phyloP scores from a whole-genome alignment of 495 filamentous ascomycete genomes.

The Penicillium psychrofluorescens region DNA sequence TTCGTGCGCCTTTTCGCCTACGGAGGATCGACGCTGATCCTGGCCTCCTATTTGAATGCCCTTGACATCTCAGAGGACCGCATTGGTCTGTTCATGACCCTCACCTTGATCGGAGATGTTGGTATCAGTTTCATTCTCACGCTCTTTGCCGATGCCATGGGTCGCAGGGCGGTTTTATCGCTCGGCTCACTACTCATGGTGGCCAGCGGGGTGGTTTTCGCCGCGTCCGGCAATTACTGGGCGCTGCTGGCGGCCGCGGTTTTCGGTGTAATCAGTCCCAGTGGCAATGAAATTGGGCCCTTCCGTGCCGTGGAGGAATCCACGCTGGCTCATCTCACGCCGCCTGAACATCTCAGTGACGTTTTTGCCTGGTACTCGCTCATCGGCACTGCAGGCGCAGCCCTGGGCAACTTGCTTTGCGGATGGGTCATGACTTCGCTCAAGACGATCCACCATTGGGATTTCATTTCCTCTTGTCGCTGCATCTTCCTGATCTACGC shows the following conservation, averaged over 20 bases:
- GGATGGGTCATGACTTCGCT: slow-evolving; percentile 58
- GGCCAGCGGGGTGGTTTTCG: slow-evolving; percentile 61
- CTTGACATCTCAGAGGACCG: slow-evolving; percentile 57
- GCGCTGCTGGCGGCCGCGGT: slow-evolving; percentile 64
- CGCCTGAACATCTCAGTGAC: slow-evolving; percentile 53
- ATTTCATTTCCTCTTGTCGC: slow-evolving; percentile 54
- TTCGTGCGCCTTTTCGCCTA: slow-evolving; percentile 78
- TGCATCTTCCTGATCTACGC: slow-evolving; percentile 65
- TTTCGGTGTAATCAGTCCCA: slow-evolving; percentile 77
- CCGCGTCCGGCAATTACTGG: slow-evolving; percentile 63
- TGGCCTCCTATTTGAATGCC: slow-evolving; percentile 64
- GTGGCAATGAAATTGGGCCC: slow-evolving; percentile 73
- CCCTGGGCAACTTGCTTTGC: slow-evolving; percentile 56
- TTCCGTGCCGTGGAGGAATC: slow-evolving; percentile 82
- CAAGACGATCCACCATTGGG: slow-evolving; percentile 41
- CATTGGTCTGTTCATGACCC: slow-evolving; percentile 85
- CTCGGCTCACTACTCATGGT: slow-evolving; percentile 64
- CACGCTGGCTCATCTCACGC: slow-evolving; percentile 66
- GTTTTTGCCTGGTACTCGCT: slow-evolving; percentile 80
- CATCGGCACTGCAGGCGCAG: slow-evolving; percentile 54
- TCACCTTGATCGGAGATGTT: slow-evolving; percentile 76
- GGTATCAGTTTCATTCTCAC: slow-evolving; percentile 70
- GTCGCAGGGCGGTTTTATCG: slow-evolving; percentile 57
- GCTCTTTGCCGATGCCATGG: slow-evolving; percentile 65
- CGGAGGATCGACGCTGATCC: slow-evolving; percentile 65